Base-by-base conservation (phyloP, 108 stramenopile genomes). In the Nannochloropsis gaditana region DNA sequence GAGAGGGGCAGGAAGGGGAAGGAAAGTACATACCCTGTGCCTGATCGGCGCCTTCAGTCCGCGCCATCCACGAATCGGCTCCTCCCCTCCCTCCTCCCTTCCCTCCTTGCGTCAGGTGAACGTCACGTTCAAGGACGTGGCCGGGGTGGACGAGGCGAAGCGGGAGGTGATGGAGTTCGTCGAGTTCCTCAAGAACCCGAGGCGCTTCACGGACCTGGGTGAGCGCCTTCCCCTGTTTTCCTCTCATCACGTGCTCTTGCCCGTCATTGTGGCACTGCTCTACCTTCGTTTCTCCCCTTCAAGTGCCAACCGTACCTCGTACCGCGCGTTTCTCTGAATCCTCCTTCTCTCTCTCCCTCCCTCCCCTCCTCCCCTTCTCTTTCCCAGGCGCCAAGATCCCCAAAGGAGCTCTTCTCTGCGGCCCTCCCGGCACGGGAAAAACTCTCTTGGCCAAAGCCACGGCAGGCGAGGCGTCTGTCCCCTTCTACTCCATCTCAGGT, bases 161-260 rank as follows among this genome's bases (percentile, higher is more conserved):
- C 90, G 89, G 88, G 99, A 99, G 92, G 93, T 99, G 83, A 97
- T 97, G 96, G 99, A 99, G 89, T 97, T 99, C 90, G 99, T 99
- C 0, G 95, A 97, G 83, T 99, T 99, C 87, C 92, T 99, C 83
- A 94, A 96, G 86, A 93, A 95, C 83, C 91, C 94, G 1, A 87
- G 90, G 19, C 90, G 91, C 83, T 99, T 97, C 86, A 96, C 95
- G 5, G 94, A 96, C 87, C 87, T 97, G 41, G 97, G 47, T 50
- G 15, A 10, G 47, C 47, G 11, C 47, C 15, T 15, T 15, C 47
- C 15, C 43, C 42, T 15, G 43, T 15, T 50, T 15, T 0, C 47
- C 47, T 15, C 15, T 50, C 47, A 10, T 15, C 10, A 10, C 0
- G 11, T 1, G 47, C 47, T 50, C 15, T 50, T 15, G 1, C 47